phyloP scores from a whole-genome alignment of 768 basidiomycete genomes.

The Sarcodon aspratus region DNA sequence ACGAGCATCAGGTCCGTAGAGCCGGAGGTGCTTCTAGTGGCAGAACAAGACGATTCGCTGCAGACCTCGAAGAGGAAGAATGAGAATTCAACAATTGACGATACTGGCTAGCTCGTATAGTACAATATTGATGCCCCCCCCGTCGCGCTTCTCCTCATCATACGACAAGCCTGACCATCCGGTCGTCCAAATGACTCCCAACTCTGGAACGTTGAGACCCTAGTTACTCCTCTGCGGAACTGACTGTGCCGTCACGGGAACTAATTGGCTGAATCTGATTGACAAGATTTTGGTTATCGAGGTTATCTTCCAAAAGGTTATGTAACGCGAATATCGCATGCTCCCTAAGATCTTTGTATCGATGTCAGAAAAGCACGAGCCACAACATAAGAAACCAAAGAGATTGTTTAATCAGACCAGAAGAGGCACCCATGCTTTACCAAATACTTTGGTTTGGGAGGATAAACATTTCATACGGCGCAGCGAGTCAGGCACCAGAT shows the following conservation, averaged over 20 bases:
- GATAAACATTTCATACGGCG: no score
- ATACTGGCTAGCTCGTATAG: no score
- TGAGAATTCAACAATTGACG: constrained; percentile 3
- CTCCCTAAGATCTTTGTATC: constrained; percentile 69
- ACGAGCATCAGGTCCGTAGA: constrained; percentile 59
- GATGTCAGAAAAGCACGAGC: neutral
- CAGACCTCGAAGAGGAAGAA: constrained; percentile 52
- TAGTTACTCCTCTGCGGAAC: constrained; percentile 25
- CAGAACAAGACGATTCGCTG: constrained; percentile 43
- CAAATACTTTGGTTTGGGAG: no score
- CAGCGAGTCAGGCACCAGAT: no score
- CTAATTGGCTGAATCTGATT: constrained; percentile 53
- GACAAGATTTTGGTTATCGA: constrained; percentile 73
- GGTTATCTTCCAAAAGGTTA: constrained; percentile 66
- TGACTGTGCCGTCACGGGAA: neutral
- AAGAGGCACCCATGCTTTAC: neutral
- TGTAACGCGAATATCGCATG: constrained; percentile 82
- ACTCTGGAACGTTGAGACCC: constrained; percentile 25
- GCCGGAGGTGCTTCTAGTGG: constrained; percentile 30
- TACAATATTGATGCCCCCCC: no score
- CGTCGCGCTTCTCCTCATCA: no score
- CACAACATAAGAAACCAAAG: neutral
- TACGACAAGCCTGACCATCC: no score
- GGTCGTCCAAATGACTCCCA: no score
- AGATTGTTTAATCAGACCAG: neutral